Evolutionary conservation across 2,329 filamentous ascomycete genomes (phyloP).

Genomic region (Corinectria fuckeliana): DNA sequence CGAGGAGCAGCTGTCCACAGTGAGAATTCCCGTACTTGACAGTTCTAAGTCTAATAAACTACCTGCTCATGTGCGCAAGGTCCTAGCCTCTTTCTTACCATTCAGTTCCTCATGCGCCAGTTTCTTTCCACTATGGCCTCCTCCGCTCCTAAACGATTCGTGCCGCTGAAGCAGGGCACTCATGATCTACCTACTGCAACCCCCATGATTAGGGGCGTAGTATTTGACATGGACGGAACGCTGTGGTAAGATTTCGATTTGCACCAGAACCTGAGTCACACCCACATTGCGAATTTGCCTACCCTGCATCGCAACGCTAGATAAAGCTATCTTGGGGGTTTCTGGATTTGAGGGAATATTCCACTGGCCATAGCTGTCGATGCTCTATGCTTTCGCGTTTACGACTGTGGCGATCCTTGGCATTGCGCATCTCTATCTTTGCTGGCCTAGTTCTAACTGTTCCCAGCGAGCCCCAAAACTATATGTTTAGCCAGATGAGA

Average conservation of each 20-base stretch:
- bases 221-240: conserved; percentile 97
- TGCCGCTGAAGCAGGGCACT: conserved; percentile 56
- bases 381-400: background rate
- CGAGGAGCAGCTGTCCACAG: background rate
- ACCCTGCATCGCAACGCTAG: background rate
- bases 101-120: conserved; percentile 31
- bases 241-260: conserved; percentile 70
- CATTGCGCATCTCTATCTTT: background rate
- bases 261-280: background rate
- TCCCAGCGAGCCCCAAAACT: conserved; percentile 81
- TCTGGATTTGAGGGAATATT: background rate
- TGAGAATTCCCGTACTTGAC: background rate
- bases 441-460: background rate
- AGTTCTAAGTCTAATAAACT: no score
- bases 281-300: background rate
- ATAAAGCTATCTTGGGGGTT: background rate
- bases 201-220: conserved; percentile 62
- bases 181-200: conserved; percentile 39
- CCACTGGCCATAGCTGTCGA: background rate
- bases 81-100: background rate
- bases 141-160: conserved; percentile 56
- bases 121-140: conserved; percentile 52
- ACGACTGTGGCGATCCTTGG: background rate
- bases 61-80: background rate
- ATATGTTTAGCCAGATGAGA: conserved; percentile 95